Base-by-base conservation (phyloP, 139 green algal genomes). In the Parachlorella kessleri region DNA sequence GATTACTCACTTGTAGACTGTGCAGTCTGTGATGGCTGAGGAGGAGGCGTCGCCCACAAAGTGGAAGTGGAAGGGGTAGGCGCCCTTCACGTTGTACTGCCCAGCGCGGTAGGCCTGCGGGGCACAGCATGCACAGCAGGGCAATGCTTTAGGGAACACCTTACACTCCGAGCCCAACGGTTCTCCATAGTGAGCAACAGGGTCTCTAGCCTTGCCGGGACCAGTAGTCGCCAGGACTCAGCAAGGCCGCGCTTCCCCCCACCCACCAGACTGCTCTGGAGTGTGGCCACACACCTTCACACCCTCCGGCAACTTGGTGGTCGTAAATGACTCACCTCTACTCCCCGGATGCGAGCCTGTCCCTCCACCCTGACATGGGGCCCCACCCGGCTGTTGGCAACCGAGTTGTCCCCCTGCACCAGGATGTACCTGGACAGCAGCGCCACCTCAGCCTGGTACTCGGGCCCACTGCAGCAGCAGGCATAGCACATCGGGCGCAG, bases 41-140 rank as follows among this genome's bases (percentile, higher is more conserved):
- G 55, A 30, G n/a, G 21, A 38, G 42, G 75, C 68, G 14, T 64
- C 18, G 10, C 76, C 77, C 2, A 85, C 24, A 54, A 88, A 28
- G 73, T 90, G 84, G 63, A 72, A 93, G 73, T 93, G 88, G 72
- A 93, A 88, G 55, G 88, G 88, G 80, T 93, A 93, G 28, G 81
- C 78, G 1, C 87, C 87, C 48, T 88, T 36, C 23, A 87, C 63
- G 67, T 93, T 92, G 23, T 2, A 55, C 81, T 93, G 88, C 2
- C 87, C 87, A 70, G 84, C 78, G 10, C 79, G 75, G 73, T 87
- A 91, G 53, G 79, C 79, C 72, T 72, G 66, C 23, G 8, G 24
- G n/a, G 63, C 24, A 33, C 48, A 59, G 14, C 14, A 59, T 18
- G 21, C 48, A 59, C 48, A 28, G 21, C 48, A 18, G 48, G 21